phyloP scores from a whole-genome alignment of 1,284 basidiomycete genomes.

The Naganishia sp. region DNA sequence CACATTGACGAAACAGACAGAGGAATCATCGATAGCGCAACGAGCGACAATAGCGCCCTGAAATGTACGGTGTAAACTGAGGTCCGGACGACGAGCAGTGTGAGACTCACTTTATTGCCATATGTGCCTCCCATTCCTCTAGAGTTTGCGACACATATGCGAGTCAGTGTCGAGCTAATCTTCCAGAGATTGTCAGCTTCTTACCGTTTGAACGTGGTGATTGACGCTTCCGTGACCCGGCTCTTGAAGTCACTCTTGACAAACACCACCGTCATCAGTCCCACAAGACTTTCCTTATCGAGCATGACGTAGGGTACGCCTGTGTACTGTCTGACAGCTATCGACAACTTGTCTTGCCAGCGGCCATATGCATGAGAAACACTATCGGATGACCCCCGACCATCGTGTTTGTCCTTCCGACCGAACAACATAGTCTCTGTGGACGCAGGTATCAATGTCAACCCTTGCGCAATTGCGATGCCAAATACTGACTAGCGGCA shows the following conservation, averaged over 20 bases:
- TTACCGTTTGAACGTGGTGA: conserved; percentile 73
- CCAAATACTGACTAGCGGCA: conserved; percentile 65
- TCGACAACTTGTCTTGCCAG: conserved; percentile 80
- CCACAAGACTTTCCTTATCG: conserved; percentile 85
- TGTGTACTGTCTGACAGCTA: conserved; percentile 62
- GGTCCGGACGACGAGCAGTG: neutral
- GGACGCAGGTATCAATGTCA: conserved; percentile 1
- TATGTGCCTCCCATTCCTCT: conserved; percentile 86
- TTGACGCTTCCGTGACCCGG: conserved; percentile 68
- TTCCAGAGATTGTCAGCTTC: conserved; percentile 8
- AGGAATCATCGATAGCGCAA: conserved; percentile 87
- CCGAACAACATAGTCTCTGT: conserved; percentile 75
- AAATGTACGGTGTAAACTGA: conserved; percentile 1
- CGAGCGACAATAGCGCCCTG: conserved; percentile 88
- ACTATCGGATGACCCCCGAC: conserved; percentile 57
- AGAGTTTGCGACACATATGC: conserved; percentile 31
- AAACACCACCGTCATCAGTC: conserved; percentile 85
- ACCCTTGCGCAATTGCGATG: neutral
- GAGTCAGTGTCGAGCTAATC: neutral
- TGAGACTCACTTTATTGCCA: conserved; percentile 78
- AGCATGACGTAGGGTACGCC: conserved; percentile 77
- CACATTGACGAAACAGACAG: conserved; percentile 91
- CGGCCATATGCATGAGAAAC: conserved; percentile 80
- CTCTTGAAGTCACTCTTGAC: conserved; percentile 57
- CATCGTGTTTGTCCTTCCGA: conserved; percentile 63